Percentiles rank a stretch among this genome's conserved stretches.
These are phyloP conservation scores for Dunaliella primolecta DNA, from an alignment of 139 green algal genomes.

Conservation along the genomic window DNA sequence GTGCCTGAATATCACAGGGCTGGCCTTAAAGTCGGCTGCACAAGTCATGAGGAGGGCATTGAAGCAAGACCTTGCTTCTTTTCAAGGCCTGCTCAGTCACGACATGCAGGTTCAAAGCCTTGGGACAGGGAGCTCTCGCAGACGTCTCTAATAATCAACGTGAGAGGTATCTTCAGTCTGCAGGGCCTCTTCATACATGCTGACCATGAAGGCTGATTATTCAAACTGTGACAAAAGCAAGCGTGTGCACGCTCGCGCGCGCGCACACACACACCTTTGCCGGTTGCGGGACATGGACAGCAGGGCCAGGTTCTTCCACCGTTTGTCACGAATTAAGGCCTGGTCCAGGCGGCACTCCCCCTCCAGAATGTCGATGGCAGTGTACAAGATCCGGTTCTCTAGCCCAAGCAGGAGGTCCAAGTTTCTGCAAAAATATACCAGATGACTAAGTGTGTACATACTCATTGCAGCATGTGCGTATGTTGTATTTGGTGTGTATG, in stretches of 20 bases:
- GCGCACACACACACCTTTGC: constrained; percentile 35
- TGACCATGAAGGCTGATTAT: not conserved
- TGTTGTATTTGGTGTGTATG: not conserved
- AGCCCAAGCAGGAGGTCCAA: constrained; percentile 86
- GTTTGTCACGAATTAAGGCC: constrained; percentile 85
- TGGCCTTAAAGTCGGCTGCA: not conserved
- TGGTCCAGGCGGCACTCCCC: constrained; percentile 77
- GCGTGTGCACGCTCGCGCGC: too few relatives aligned
- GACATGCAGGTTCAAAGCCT: too few relatives aligned
- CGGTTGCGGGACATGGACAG: constrained; percentile 69
- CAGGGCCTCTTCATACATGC: not conserved
- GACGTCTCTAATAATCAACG: too few relatives aligned
- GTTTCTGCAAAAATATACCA: constrained; percentile 53
- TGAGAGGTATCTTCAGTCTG: not conserved
- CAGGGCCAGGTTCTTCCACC: constrained; percentile 84
- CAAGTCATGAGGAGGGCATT: not conserved
- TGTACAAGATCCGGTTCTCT: constrained; percentile 88
- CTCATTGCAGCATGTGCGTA: not conserved
- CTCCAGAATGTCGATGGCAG: constrained; percentile 86
- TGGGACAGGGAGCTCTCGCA: too few relatives aligned
- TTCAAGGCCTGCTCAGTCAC: too few relatives aligned
- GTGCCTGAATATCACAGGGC: constrained; percentile 24
- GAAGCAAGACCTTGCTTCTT: too few relatives aligned
- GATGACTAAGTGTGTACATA: not conserved
- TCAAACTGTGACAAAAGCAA: too few relatives aligned